Evolutionary conservation across 2,329 filamentous ascomycete species (phyloP), one percentile per base, ranked within the genome.

Genomic region (Aureobasidium subglaciale): DNA sequence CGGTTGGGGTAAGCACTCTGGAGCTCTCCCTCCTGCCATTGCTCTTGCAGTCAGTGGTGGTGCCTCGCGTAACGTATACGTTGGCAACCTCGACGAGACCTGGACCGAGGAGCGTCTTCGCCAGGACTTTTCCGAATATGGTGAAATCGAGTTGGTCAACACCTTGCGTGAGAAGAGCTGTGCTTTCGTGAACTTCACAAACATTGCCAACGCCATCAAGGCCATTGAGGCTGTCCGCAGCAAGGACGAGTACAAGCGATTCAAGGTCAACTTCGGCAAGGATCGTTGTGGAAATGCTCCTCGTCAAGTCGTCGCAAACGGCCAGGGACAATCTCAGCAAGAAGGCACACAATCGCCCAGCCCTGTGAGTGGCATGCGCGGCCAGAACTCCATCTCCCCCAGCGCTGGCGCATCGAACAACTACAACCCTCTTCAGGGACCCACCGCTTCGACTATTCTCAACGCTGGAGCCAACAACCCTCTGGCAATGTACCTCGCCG

Each of bases 181-280:
- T 71, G 93, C 93, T 0, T 99, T 99, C 70, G 93, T 99, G 70
- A 99, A 99, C 76, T 99, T 99, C 71, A 99, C 93, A 68, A 99
- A 99, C 75, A 99, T 99, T 69, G 93, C 93, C 68, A 99, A 99
- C 65, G 93, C 93, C 49, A 99, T 99, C 78, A 99, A 99, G 78
- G 93, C 93, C 1, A 99, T 99, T 62, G 93, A 99, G 73, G 93
- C 91, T 20, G 85, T 99, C 61, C 85, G 93, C 57, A 88, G 90
- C 67, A 90, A 91, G 68, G 93, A 97, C 40, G 93, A 99, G 67
- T 99, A 99, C 79, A 89, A 85, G 73, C 84, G 93, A 65, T 99
- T 99, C 84, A 99, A 99, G 81, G 92, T 99, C 71, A 99, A 99
- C 77, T 99, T 99, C 69, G 93, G 93, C 73, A 99, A 99, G 77